Conservation (phyloP, 2,329 filamentous ascomycete genomes). For the Penicillium sumatraense region DNA sequence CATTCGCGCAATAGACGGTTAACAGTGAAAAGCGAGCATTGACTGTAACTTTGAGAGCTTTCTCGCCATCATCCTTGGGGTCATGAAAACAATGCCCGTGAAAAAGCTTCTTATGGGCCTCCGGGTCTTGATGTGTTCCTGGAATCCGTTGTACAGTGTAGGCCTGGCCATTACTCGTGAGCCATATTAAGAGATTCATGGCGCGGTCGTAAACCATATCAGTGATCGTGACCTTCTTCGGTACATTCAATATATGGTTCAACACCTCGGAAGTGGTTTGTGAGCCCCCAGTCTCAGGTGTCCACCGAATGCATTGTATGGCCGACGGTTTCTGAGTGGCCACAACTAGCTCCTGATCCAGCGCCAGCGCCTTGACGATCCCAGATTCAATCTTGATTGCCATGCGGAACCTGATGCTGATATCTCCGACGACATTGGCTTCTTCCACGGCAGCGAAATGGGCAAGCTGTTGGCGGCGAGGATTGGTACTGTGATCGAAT, state of each 20-base stretch:
- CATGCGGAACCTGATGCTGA: conserved; percentile 92
- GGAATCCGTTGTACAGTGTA: conserved; percentile 82
- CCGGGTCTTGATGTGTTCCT: conserved; percentile 47
- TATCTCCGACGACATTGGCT: conserved; percentile 78
- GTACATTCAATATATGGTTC: conserved; percentile 83
- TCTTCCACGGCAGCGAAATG: conserved; percentile 74
- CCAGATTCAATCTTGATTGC: conserved; percentile 98
- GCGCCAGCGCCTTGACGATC: conserved; percentile 81
- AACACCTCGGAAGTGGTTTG: conserved; percentile 92
- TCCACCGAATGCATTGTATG: conserved; percentile 97
- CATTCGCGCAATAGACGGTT: conserved; percentile 80
- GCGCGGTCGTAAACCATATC: conserved; percentile 94
- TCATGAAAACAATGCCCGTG: conserved; percentile 88
- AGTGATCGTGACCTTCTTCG: conserved; percentile 73
- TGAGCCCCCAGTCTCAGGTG: conserved; percentile 75
- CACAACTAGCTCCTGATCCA: conserved; percentile 91
- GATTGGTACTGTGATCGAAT: conserved; percentile 60
- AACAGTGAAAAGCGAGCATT: conserved; percentile 95
- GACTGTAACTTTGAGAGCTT: conserved; percentile 76
- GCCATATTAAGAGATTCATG: conserved; percentile 95
- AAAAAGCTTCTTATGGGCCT: conserved; percentile 70
- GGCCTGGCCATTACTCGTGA: conserved; percentile 82
- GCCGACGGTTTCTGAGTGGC: conserved; percentile 89
- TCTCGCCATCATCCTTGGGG: conserved; percentile 63
- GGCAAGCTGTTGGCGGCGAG: conserved; percentile 50